A percentile compares a stretch with the other conserved stretches of the same genome.
phyloP scores from a whole-genome alignment of 352 stramenopile genomes.

The Pythium plurisporium region DNA sequence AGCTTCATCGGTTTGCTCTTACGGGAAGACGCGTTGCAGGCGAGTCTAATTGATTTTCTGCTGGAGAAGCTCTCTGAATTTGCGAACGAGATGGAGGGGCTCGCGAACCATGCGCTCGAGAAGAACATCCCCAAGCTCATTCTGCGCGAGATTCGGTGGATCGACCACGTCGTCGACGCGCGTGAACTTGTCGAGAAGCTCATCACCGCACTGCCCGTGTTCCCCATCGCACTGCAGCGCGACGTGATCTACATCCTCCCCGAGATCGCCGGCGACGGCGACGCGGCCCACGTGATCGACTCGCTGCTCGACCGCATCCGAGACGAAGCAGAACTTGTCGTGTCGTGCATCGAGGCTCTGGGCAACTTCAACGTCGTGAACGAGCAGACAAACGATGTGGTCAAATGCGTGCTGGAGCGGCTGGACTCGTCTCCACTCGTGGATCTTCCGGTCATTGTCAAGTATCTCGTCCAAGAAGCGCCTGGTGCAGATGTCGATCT shows the following conservation, averaged over 20 bases:
- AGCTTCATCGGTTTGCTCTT: slow-evolving; percentile 59
- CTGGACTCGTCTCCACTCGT: slow-evolving; percentile 41
- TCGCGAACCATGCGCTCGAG: slow-evolving; percentile 27
- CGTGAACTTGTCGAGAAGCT: slow-evolving; percentile 49
- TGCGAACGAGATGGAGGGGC: slow-evolving; percentile 29
- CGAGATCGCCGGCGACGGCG: slow-evolving; percentile 50
- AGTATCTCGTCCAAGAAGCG: slow-evolving; percentile 55
- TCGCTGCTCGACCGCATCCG: slow-evolving; percentile 51
- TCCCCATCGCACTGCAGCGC: slow-evolving; percentile 40
- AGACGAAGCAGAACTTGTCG: slow-evolving; percentile 40
- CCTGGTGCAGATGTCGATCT: slow-evolving; percentile 30
- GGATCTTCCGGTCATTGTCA: slow-evolving; percentile 54
- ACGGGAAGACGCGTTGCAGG: slow-evolving; percentile 45
- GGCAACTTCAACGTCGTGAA: slow-evolving; percentile 56
- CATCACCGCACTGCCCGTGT: slow-evolving; percentile 37
- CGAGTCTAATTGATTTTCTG: slow-evolving; percentile 38
- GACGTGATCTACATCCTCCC: slow-evolving; percentile 69
- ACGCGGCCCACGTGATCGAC: slow-evolving; percentile 39
- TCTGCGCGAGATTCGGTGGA: slow-evolving; percentile 57
- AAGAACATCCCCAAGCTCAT: slow-evolving; percentile 58
- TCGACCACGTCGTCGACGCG: slow-evolving; percentile 47
- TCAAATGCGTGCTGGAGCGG: slow-evolving; percentile 41
- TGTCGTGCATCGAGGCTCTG: slow-evolving; percentile 55
- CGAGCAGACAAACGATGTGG: slow-evolving; percentile 34
- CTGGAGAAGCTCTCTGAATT: slow-evolving; percentile 53